Base-by-base conservation (phyloP, 352 stramenopile genomes). In the Phytophthora citricola region DNA sequence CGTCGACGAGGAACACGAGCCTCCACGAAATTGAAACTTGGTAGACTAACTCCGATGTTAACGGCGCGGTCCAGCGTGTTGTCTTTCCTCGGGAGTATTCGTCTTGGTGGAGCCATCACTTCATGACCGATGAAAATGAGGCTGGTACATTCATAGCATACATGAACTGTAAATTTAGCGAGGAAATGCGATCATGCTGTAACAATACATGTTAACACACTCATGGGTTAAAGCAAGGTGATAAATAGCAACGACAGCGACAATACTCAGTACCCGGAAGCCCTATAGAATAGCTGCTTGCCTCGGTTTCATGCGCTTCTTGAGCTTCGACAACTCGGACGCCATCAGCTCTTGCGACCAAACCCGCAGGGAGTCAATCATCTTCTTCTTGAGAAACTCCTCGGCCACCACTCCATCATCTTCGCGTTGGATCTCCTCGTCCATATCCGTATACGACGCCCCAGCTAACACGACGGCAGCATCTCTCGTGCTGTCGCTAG, bases 281-380 rank as follows among this genome's bases (percentile, higher is more conserved):
- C 26, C n/a, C 54, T 85, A 88, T 36, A 88, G 20, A 39, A 84
- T 81, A 29, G 81, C 79, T 6, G 78, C 76, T 51, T 89, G 80
- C 0, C 79, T 78, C 29, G 76, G 80, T 55, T 91, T 91, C 38
- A 91, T 75, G 0, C 79, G 81, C 58, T 82, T 87, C 65, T 93
- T 93, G 45, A 93, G 78, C 39, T 87, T 85, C 12, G 69, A 66
- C 14, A 93, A 52, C 58, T 93, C 85, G 10, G 79, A 68, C 43
- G 89, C 76, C 71, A 90, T 78, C 8, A 93, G 67, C 48, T 93
- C 85, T 48, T 93, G 81, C 2, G 85, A 91, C 85, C 85, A 93
- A 12, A 65, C 29, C 0, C 85, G 81, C 41, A 93, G 56, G 12
- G 79, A 81, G 41, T 90, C 85, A 45, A 91, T 76, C 83, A 93